Evolutionary conservation across 73 alveolate species (phyloP).

Genomic region (Paramecium biaurelia): DNA sequence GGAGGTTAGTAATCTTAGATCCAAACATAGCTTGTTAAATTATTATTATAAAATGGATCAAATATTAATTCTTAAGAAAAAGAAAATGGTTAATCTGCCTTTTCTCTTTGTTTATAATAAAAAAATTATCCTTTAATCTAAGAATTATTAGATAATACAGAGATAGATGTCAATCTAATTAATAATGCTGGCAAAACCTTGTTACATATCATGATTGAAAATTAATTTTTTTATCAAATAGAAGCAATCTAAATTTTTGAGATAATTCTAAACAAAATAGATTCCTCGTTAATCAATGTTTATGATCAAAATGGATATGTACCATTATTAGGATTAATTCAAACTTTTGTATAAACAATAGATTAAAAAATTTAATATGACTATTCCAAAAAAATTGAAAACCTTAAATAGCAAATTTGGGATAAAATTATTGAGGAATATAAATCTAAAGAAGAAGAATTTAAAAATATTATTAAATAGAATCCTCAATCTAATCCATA

Average conservation of each 20-base stretch:
- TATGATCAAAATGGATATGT: not conserved
- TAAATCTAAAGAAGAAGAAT: not conserved
- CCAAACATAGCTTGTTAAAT: not conserved
- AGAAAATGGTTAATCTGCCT: not conserved
- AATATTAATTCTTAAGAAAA: not conserved
- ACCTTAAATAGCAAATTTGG: not conserved
- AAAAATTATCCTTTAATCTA: not conserved
- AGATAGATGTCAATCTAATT: not conserved
- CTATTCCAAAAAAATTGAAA: not conserved
- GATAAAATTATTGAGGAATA: not conserved
- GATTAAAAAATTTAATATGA: not conserved
- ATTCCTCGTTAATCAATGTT: not conserved
- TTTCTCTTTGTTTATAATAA: not conserved
- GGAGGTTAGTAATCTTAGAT: not conserved
- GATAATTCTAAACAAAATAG: not conserved
- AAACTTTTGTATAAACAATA: not conserved
- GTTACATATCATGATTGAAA: not conserved
- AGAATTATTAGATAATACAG: not conserved
- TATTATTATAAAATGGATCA: not conserved
- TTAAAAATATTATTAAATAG: not conserved
- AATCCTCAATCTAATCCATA: not conserved
- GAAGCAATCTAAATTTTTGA: not conserved
- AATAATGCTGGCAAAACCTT: not conserved
- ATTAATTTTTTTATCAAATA: not conserved
- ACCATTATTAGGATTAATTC: not conserved